Percentiles rank a stretch among this genome's conserved stretches.
Conservation (phyloP, 768 basidiomycete genomes). For the Boletus huronensis region DNA sequence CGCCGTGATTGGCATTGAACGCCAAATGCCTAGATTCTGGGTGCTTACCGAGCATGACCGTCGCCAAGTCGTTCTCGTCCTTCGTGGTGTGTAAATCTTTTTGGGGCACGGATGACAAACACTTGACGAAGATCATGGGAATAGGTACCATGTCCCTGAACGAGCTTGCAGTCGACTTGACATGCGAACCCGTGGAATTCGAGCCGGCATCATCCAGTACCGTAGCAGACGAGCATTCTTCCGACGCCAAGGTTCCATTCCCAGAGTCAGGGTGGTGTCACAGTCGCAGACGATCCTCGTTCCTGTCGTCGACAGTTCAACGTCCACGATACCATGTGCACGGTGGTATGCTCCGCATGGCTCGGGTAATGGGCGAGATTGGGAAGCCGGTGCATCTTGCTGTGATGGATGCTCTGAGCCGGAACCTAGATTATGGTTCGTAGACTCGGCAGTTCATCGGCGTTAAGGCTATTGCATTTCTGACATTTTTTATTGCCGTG, state of each 20-base stretch:
- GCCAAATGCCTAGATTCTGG: conserved; percentile 82
- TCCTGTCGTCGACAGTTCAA: conserved; percentile 16
- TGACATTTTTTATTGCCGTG: not conserved
- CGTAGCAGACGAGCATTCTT: conserved; percentile 23
- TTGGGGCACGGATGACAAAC: not conserved
- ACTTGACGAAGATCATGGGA: conserved; percentile 3
- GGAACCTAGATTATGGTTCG: conserved; percentile 72
- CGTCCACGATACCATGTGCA: conserved; percentile 60
- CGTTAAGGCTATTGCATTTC: not conserved
- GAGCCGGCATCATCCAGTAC: conserved; percentile 47
- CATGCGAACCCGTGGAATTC: conserved; percentile 72
- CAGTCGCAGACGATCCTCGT: conserved; percentile 25
- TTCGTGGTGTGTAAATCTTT: conserved; percentile 46
- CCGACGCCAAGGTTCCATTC: conserved; percentile 37
- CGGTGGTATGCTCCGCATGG: conserved; percentile 78
- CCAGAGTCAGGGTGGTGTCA: conserved; percentile 26
- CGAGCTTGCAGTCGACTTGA: conserved; percentile 81
- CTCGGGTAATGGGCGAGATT: conserved; percentile 69
- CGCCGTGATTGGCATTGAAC: conserved; percentile 62
- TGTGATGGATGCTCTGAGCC: conserved; percentile 62
- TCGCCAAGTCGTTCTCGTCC: conserved; percentile 69
- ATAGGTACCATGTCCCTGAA: conserved; percentile 83
- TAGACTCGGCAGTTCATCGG: conserved; percentile 8
- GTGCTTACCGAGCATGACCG: conserved; percentile 78
- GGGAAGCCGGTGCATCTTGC: conserved; percentile 77